Conservation (phyloP, 768 basidiomycete species). For the Tephrocybe sp. region DNA sequence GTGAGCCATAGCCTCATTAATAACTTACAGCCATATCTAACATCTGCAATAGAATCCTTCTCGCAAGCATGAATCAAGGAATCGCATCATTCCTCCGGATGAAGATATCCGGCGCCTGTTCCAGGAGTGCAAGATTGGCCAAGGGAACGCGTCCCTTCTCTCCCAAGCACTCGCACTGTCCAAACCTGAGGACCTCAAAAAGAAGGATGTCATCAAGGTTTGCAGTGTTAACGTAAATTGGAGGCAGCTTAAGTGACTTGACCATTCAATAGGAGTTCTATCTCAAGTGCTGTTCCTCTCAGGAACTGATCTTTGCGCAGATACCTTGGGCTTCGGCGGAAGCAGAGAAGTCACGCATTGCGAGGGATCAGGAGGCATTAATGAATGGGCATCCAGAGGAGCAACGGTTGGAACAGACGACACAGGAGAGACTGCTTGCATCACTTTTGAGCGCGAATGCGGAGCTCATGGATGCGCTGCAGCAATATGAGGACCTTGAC, state of each 20-base stretch:
- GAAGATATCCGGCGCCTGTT: slow-evolving; percentile 83
- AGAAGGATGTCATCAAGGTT: slow-evolving; percentile 63
- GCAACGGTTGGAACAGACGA: slow-evolving; percentile 45
- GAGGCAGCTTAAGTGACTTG: background rate
- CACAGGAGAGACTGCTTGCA: slow-evolving; percentile 73
- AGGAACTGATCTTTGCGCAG: slow-evolving; percentile 82
- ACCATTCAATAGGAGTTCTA: slow-evolving; percentile 75
- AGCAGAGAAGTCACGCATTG: slow-evolving; percentile 65
- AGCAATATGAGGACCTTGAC: slow-evolving; percentile 76
- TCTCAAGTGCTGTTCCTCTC: slow-evolving; percentile 71
- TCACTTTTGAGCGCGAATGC: slow-evolving; percentile 73
- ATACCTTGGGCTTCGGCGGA: slow-evolving; percentile 89
- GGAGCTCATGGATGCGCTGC: slow-evolving; percentile 63
- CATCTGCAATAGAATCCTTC: slow-evolving; percentile 17
- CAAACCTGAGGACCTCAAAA: slow-evolving; percentile 66
- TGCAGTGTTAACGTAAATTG: background rate
- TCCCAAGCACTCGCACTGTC: slow-evolving; percentile 68
- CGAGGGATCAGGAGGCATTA: slow-evolving; percentile 23
- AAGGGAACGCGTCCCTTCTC: slow-evolving; percentile 75
- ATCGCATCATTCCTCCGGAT: slow-evolving; percentile 63
- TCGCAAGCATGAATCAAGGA: slow-evolving; percentile 35
- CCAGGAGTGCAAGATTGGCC: slow-evolving; percentile 82
- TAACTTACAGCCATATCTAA: slow-evolving; percentile 12
- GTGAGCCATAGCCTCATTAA: slow-evolving; percentile 16
- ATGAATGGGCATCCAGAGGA: slow-evolving; percentile 26